phyloP scores from a whole-genome alignment of 169 alveolate species.

The Miamiensis avidus region DNA sequence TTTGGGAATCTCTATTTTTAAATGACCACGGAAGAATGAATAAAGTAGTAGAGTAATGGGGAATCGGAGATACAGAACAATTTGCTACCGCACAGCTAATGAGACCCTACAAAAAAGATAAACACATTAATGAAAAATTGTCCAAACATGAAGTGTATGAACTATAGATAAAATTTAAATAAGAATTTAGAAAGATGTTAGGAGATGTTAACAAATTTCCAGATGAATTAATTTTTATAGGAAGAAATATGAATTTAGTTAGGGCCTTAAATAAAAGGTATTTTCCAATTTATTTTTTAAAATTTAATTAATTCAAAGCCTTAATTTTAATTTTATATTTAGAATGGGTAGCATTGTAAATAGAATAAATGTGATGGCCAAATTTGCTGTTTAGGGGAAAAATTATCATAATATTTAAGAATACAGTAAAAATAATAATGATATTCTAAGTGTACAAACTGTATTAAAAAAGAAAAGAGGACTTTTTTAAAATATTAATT shows the following conservation, averaged over 20 bases:
- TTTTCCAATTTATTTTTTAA: neutral
- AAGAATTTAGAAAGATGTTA: constrained; percentile 45
- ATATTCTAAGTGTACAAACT: neutral
- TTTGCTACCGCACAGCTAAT: constrained; percentile 40
- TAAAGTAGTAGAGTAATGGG: constrained; percentile 32
- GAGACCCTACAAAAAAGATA: constrained; percentile 43
- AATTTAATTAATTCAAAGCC: too few relatives aligned
- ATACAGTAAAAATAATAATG: neutral
- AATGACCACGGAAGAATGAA: constrained; percentile 19
- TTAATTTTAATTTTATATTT: too few relatives aligned
- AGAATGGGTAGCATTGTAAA: constrained; percentile 32
- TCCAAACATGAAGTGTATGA: constrained; percentile 29
- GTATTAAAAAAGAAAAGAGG: neutral
- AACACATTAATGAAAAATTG: constrained; percentile 30
- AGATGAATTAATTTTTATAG: constrained; percentile 33
- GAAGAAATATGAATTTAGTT: constrained; percentile 51
- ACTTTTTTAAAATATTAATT: constrained; percentile 9
- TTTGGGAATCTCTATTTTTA: constrained; percentile 41
- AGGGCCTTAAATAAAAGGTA: constrained; percentile 39
- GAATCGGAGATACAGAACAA: constrained; percentile 31
- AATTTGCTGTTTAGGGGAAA: constrained; percentile 38
- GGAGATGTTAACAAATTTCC: constrained; percentile 42
- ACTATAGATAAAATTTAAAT: constrained; percentile 36
- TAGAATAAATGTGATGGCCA: constrained; percentile 47
- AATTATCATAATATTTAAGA: neutral